Percentiles rank a stretch among this genome's conserved stretches.
phyloP scores from a whole-genome alignment of 176 grass and related monocot species.

The Triticum dicoccoides region DNA sequence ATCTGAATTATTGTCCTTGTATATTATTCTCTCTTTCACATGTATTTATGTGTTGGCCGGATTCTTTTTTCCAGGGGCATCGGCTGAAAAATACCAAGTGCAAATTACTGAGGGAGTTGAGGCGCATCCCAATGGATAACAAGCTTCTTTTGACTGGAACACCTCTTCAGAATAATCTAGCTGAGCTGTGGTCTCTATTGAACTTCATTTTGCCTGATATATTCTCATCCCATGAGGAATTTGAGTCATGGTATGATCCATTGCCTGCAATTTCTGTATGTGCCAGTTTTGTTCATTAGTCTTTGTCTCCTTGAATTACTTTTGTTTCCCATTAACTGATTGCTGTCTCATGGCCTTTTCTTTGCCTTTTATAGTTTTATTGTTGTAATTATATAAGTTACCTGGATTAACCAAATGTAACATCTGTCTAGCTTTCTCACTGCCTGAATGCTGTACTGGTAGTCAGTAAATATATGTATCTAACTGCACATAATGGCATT shows the following conservation, averaged over 20 bases:
- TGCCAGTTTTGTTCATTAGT: not conserved
- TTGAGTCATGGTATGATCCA: conserved; percentile 90
- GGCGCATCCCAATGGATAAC: conserved; percentile 84
- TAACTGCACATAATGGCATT: not conserved
- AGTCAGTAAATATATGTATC: not conserved
- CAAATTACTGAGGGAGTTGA: conserved; percentile 71
- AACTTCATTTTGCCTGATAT: conserved; percentile 99
- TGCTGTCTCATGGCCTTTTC: not conserved
- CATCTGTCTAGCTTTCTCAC: not conserved
- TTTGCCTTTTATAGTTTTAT: not conserved
- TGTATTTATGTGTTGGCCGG: conserved; percentile 6
- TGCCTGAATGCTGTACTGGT: not conserved
- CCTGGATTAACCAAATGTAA: not conserved
- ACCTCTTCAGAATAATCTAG: conserved; percentile 94
- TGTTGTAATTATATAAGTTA: not conserved
- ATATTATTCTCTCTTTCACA: not conserved
- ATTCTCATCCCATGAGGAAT: conserved; percentile 87
- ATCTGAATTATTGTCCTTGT: conserved; percentile 3
- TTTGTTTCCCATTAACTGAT: not conserved
- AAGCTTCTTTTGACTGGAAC: conserved; percentile 97
- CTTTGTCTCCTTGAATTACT: not conserved
- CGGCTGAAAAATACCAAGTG: conserved; percentile 94
- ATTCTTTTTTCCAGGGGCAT: conserved; percentile 71
- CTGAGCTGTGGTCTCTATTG: conserved; percentile 96
- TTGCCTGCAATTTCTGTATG: not conserved